Conservation (phyloP, 2,329 filamentous ascomycete species). For the Pyrenochaeta sp. region DNA sequence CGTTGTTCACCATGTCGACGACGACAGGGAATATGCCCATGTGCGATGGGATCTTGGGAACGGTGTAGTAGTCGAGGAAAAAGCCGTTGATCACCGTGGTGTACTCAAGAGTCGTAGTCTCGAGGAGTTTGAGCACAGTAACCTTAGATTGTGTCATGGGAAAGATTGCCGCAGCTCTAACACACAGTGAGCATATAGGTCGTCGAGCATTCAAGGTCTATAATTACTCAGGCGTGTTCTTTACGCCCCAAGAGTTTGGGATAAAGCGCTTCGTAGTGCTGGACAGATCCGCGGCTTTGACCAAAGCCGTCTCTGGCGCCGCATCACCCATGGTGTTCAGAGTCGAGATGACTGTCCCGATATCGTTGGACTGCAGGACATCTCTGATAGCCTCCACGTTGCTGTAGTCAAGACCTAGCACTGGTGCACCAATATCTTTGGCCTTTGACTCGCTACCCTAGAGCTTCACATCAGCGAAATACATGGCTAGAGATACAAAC, state of each 20-base stretch:
- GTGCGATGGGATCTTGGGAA: slow-evolving; percentile 10
- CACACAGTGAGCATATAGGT: background rate
- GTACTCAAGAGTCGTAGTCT: slow-evolving; percentile 8
- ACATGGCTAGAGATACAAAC: background rate
- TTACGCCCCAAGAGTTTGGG: slow-evolving; percentile 20
- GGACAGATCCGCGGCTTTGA: slow-evolving; percentile 15
- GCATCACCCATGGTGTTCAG: slow-evolving; percentile 2
- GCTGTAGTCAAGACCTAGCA: slow-evolving; percentile 15
- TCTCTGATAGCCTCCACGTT: slow-evolving; percentile 5
- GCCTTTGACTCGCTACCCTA: slow-evolving; percentile 2
- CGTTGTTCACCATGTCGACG: slow-evolving; percentile 16
- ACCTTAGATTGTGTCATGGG: background rate
- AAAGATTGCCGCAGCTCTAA: slow-evolving; percentile 4
- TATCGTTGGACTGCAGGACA: slow-evolving; percentile 11
- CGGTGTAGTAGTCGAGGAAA: slow-evolving; percentile 16
- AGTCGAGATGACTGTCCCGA: slow-evolving; percentile 20
- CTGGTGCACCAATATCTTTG: slow-evolving; percentile 4
- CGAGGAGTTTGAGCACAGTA: slow-evolving; percentile 3
- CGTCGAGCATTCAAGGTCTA: background rate
- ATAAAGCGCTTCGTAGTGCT: slow-evolving; percentile 23
- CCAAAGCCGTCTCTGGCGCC: slow-evolving; percentile 12
- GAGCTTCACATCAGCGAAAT: background rate
- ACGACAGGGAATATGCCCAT: slow-evolving; percentile 2
- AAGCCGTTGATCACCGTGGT: slow-evolving; percentile 14
- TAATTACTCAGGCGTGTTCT: slow-evolving; percentile 18